Conservation (phyloP, 345 rosid species). For the Pugionium dolabratum region DNA sequence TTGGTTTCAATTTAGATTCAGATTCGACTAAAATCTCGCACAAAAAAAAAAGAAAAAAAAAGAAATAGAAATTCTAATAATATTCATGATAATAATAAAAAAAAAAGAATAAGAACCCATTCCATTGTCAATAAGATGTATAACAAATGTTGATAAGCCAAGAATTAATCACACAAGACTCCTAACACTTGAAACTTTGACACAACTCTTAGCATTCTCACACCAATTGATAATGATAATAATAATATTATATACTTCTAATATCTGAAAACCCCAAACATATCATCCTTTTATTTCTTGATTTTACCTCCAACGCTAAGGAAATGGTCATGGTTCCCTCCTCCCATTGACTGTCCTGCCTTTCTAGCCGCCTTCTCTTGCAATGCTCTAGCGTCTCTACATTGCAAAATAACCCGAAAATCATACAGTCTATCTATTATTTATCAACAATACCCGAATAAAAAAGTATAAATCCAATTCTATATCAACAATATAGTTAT, state of each 20-base stretch:
- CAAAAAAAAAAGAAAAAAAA: too few species aligned
- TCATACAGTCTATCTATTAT: neutral
- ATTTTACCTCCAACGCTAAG: conserved; percentile 39
- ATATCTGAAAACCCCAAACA: neutral
- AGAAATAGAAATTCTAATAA: too few species aligned
- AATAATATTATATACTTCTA: neutral
- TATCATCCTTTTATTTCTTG: conserved; percentile 37
- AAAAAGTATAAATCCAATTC: neutral
- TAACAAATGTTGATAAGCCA: conserved; percentile 26
- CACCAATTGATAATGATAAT: conserved; percentile 1
- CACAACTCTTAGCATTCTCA: conserved; percentile 7
- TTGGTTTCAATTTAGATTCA: too few species aligned
- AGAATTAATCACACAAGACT: neutral
- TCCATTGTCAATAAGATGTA: conserved; percentile 16
- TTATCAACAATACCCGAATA: neutral
- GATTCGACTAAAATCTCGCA: too few species aligned
- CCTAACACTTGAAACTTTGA: conserved; percentile 4
- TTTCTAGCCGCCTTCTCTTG: conserved; percentile 81
- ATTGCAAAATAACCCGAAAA: neutral
- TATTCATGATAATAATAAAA: too few species aligned
- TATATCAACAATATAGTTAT: neutral
- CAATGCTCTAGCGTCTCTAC: conserved; percentile 77
- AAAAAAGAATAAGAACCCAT: conserved; percentile 6
- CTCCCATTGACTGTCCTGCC: conserved; percentile 56
- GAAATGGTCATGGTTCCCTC: conserved; percentile 43